phyloP scores from a whole-genome alignment of 768 basidiomycete genomes.

The Mycena maculata region DNA sequence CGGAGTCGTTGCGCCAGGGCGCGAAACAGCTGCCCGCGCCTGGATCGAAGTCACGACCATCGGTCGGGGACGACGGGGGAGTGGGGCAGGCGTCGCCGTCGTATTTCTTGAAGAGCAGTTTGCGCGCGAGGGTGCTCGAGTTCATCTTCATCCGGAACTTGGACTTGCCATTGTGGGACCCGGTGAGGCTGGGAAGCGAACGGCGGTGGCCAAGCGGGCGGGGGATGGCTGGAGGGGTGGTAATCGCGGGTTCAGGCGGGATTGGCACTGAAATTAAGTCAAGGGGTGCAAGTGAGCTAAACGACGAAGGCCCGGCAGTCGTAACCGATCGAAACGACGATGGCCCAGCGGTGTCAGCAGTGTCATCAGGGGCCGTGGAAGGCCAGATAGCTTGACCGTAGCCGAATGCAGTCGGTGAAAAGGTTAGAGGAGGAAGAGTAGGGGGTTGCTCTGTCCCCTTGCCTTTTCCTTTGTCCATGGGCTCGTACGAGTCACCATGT shows the following conservation, averaged over 20 bases:
- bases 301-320: conserved; percentile 54
- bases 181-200: conserved; percentile 69
- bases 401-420: conserved; percentile 65
- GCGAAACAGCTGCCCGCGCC: conserved; percentile 51
- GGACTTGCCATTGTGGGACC: conserved; percentile 58
- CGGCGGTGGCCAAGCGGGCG: conserved; percentile 56
- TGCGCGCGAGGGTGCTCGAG: conserved; percentile 67
- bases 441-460: conserved; percentile 67
- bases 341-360: conserved; percentile 50
- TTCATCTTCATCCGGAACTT: conserved; percentile 62
- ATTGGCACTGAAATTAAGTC: conserved; percentile 36
- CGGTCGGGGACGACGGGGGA: conserved; percentile 27
- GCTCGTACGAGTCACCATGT: conserved; percentile 15
- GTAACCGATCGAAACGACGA: conserved; percentile 45
- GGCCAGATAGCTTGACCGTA: conserved; percentile 55
- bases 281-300: conserved; percentile 42
- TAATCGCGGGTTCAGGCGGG: conserved; percentile 35
- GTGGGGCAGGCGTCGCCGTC: conserved; percentile 33
- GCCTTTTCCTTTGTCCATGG: conserved; percentile 65
- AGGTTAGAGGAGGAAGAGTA: conserved; percentile 72
- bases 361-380: conserved; percentile 41
- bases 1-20: conserved; percentile 56
- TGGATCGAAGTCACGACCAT: conserved; percentile 35
- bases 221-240: conserved; percentile 37
- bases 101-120: conserved; percentile 61